Base-by-base conservation (phyloP, 2,329 filamentous ascomycete species). In the Colletotrichum horii region DNA sequence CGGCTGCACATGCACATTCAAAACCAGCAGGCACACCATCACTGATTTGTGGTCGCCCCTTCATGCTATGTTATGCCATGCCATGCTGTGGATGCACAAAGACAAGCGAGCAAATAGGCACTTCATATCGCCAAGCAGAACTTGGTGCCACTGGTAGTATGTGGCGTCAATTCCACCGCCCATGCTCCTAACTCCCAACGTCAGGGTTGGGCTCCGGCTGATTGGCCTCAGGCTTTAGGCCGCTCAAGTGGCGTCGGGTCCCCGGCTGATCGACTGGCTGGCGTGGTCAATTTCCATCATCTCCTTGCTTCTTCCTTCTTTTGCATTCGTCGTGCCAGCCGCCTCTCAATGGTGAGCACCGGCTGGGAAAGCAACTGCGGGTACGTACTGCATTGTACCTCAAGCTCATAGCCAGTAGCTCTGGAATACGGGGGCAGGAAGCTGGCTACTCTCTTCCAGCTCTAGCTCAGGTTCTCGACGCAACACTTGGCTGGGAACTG, bases 261-360 rank as follows among this genome's bases (percentile, higher is more conserved):
- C 72, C 73, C 24, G 56, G 73, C 64, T 72, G 62, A 72, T 75
- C 69, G 48, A 72, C 73, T 67, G 28, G 61, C 36, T 66, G 69
- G 72, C 72, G 69, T 72, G 72, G 69, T 43, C 36, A 74, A 60
- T 71, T 66, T 66, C 68, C 60, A 58, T 74, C 28, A n/a, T 64
- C 43, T 65, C 66, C 32, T 64, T 52, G 56, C 38, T 56, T 58
- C 24, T 70, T 74, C 34, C 61, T 55, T 67, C 55, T 72, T 75
- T 34, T 24, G 32, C 34, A 30, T 62, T 52, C 58, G 66, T 30
- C 48, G 12, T 71, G 60, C 71, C 48, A 55, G 67, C 62, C 38
- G 48, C 24, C 34, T 75, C 48, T 22, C 38, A 9, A 58, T 28
- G 24, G 28, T 30, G 58, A 58, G 22, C 55, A 58, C 55, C 26